These are phyloP conservation scores for Lasiosphaeria miniovina DNA, from an alignment of 495 filamentous ascomycete species.

Conservation along the genomic window DNA sequence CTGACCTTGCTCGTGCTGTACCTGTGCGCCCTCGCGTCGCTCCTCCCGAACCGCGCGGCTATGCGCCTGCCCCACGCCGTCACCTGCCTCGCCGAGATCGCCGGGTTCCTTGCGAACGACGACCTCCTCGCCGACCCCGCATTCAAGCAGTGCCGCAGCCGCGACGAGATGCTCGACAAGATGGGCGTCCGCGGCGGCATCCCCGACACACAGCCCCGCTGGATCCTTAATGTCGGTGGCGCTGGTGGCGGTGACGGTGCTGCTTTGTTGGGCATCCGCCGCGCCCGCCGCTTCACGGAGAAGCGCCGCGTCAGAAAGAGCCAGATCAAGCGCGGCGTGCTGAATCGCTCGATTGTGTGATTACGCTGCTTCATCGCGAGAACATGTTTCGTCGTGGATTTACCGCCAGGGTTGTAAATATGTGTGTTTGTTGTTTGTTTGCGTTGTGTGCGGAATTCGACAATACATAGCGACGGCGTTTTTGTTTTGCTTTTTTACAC, in stretches of 20 bases:
- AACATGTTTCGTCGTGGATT: not conserved
- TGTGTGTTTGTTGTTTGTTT: too few species aligned
- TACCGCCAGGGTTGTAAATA: not conserved
- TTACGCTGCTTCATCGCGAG: too few species aligned
- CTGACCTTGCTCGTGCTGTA: constrained; percentile 65
- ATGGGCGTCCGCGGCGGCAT: constrained; percentile 32
- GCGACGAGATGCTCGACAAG: constrained; percentile 29
- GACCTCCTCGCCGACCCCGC: constrained; percentile 65
- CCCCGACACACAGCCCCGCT: constrained; percentile 34
- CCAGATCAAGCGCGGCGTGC: constrained; percentile 18
- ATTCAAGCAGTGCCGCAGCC: constrained; percentile 41
- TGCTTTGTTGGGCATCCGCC: constrained; percentile 35
- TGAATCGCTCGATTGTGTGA: not conserved
- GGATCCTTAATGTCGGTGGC: constrained; percentile 31
- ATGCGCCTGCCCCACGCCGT: constrained; percentile 69
- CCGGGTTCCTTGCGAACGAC: constrained; percentile 70
- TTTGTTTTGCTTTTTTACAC: too few species aligned
- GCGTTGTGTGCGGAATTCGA: too few species aligned
- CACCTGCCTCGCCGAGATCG: constrained; percentile 68
- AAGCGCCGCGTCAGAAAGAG: constrained; percentile 36
- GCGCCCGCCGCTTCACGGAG: constrained; percentile 41
- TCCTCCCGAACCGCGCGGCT: constrained; percentile 53
- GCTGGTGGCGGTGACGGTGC: constrained; percentile 16
- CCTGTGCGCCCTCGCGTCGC: constrained; percentile 45
- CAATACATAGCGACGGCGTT: too few species aligned